Percentiles rank a stretch among this genome's conserved stretches.
These are phyloP conservation scores for Diaporthe helianthi DNA, from an alignment of 2,329 filamentous ascomycete genomes.

Conservation along the genomic window DNA sequence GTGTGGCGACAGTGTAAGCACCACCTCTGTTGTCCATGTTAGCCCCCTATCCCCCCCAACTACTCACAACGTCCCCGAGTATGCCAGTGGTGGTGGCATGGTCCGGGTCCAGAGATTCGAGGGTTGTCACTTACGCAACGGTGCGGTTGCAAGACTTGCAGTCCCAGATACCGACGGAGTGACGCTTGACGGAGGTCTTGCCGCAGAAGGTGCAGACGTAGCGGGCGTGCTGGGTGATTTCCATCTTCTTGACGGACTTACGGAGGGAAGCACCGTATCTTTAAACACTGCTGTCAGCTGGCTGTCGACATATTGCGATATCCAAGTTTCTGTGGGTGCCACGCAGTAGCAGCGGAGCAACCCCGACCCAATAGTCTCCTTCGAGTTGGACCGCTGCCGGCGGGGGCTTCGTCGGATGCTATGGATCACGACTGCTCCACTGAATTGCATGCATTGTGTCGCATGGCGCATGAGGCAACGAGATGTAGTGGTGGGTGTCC, in stretches of 20 bases:
- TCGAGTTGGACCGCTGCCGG: not conserved
- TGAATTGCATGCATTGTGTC: not conserved
- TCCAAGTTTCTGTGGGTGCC: not conserved
- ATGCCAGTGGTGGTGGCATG: not conserved
- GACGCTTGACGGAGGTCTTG: conserved; percentile 91
- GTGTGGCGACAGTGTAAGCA: conserved; percentile 57
- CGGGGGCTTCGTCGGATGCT: not conserved
- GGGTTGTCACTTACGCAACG: conserved; percentile 79
- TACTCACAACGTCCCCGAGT: not conserved
- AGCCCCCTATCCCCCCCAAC: conserved; percentile 1
- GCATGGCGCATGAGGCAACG: not conserved
- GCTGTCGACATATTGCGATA: not conserved
- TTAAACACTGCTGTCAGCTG: conserved; percentile 41
- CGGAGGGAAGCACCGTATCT: conserved; percentile 99
- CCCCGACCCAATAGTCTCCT: not conserved
- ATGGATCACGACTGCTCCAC: not conserved
- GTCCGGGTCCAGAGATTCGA: not conserved
- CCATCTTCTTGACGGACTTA: conserved; percentile 99
- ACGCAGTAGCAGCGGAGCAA: conserved; percentile 9
- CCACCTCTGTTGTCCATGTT: conserved; percentile 30
- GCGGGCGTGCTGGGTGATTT: conserved; percentile 97
- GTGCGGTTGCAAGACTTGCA: conserved; percentile 66
- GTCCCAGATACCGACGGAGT: conserved; percentile 94
- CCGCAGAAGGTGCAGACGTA: conserved; percentile 99
- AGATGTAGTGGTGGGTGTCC: conserved; percentile 22